Evolutionary conservation across 768 basidiomycete genomes (phyloP).

Genomic region (Serendipita sp.): DNA sequence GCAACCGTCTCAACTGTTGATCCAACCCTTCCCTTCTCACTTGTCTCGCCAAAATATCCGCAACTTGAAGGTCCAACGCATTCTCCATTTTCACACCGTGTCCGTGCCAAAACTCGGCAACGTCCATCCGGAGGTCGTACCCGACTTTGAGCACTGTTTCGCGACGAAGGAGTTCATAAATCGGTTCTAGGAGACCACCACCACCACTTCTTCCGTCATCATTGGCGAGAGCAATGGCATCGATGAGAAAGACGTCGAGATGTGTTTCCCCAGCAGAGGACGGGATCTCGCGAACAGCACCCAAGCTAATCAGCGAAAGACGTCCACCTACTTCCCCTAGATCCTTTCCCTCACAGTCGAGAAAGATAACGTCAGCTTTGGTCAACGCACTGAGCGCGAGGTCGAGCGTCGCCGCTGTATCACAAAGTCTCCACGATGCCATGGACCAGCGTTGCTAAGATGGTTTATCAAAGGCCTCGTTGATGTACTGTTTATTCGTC

Average conservation of each 20-base stretch:
- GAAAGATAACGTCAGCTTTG: not conserved
- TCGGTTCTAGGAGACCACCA: not conserved
- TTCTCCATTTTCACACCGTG: not conserved
- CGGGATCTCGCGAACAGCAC: not conserved
- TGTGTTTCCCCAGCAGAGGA: not conserved
- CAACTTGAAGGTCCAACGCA: not conserved
- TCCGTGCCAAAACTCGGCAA: not conserved
- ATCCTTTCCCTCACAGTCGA: not conserved
- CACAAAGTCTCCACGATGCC: not conserved
- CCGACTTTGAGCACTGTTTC: not conserved
- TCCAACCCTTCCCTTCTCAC: not conserved
- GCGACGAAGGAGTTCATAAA: not conserved
- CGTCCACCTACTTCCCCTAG: not conserved
- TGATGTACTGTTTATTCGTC: no score
- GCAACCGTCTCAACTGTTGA: not conserved
- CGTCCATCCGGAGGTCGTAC: not conserved
- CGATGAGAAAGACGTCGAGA: conserved; percentile 3
- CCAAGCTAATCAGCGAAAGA: not conserved
- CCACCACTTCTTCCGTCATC: no score
- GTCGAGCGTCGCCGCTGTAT: not conserved
- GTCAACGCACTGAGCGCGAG: not conserved
- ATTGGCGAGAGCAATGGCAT: not conserved
- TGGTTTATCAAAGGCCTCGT: no score
- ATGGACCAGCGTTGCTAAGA: no score
- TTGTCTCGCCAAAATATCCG: not conserved